phyloP scores from a whole-genome alignment of 306 rosid species.

The Malus fusca region DNA sequence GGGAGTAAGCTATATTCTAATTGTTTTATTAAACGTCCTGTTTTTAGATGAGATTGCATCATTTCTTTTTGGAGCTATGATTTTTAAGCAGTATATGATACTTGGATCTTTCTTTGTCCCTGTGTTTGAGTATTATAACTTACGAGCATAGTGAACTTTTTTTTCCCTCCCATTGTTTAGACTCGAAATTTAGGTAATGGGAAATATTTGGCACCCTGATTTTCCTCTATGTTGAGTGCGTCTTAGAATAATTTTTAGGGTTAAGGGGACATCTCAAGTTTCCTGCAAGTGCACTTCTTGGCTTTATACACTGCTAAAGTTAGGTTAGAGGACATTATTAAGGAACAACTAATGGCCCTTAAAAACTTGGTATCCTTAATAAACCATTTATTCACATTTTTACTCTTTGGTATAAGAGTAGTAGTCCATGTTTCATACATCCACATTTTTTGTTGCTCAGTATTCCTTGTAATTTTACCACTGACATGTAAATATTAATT shows the following conservation, averaged over 20 bases:
- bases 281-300: background rate
- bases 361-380: background rate
- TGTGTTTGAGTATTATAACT: background rate
- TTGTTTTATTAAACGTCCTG: background rate
- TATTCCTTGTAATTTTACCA: background rate
- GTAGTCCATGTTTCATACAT: background rate
- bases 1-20: background rate
- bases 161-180: background rate
- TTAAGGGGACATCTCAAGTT: background rate
- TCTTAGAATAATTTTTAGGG: background rate
- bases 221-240: background rate
- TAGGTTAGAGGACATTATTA: background rate
- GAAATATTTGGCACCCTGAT: background rate
- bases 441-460: background rate
- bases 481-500: background rate
- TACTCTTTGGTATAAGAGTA: background rate
- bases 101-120: background rate
- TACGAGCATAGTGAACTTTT: background rate
- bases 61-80: background rate
- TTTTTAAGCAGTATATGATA: background rate
- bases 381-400: background rate
- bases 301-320: background rate
- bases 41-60: background rate
- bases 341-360: background rate
- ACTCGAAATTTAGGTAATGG: background rate